Conservation (phyloP, 2,329 filamentous ascomycete genomes). For the Mycosphaerella sp. region DNA sequence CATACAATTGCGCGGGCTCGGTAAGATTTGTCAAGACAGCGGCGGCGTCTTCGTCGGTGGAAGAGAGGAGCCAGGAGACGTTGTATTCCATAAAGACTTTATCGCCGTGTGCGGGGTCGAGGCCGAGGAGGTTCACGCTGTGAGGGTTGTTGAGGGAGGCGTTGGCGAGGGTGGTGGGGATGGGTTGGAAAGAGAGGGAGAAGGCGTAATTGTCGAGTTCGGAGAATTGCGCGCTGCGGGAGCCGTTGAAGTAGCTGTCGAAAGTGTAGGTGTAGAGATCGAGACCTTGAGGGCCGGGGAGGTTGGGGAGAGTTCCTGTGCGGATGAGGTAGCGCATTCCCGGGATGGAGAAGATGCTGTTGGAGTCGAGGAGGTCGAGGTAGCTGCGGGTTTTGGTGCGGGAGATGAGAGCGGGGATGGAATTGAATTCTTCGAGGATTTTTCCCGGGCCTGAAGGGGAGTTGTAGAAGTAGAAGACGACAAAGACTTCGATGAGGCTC, state of each 20-base stretch:
- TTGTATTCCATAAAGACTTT: slow-evolving; percentile 24
- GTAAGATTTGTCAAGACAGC: slow-evolving; percentile 17
- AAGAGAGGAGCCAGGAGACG: slow-evolving; percentile 17
- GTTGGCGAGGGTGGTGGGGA: slow-evolving; percentile 17
- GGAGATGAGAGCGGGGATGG: slow-evolving; percentile 18
- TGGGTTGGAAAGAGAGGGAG: slow-evolving; percentile 20
- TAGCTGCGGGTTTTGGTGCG: slow-evolving; percentile 14
- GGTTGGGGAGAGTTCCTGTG: slow-evolving; percentile 35
- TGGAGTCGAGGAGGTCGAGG: slow-evolving; percentile 18
- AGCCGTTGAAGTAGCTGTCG: slow-evolving; percentile 15
- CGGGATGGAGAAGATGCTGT: slow-evolving; percentile 15
- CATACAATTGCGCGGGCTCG: slow-evolving; percentile 18
- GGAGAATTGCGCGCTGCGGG: slow-evolving; percentile 7
- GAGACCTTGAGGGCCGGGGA: slow-evolving; percentile 20
- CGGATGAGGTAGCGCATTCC: slow-evolving; percentile 37
- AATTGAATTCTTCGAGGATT: slow-evolving; percentile 52
- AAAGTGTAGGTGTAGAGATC: slow-evolving; percentile 19
- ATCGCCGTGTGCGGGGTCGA: slow-evolving; percentile 16
- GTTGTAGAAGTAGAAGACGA: slow-evolving; percentile 56
- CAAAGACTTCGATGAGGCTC: slow-evolving; percentile 48
- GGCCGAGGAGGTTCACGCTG: slow-evolving; percentile 20
- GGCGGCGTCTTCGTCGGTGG: slow-evolving; percentile 16
- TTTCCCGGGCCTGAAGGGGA: slow-evolving; percentile 40
- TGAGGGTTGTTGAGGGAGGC: slow-evolving; percentile 16
- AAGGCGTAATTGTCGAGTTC: slow-evolving; percentile 18